These are phyloP conservation scores for Myrica gale DNA, from an alignment of 306 rosid genomes.

Conservation along the genomic window DNA sequence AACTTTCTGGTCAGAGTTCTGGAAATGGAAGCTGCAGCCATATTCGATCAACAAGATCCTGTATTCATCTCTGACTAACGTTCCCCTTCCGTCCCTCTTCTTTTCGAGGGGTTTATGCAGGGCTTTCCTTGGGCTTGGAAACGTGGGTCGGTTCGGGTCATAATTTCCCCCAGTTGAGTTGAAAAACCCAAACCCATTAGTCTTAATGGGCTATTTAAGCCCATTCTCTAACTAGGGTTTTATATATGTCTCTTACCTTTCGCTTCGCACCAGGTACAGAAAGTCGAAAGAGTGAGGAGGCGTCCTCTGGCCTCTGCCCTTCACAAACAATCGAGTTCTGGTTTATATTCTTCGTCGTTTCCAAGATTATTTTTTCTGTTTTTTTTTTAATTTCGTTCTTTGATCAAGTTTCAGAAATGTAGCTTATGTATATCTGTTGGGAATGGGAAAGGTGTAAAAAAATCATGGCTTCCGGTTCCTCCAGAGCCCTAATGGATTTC, in stretches of 20 bases:
- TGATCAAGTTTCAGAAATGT: too few species aligned
- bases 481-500: conserved; percentile 55
- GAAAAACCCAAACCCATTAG: too few species aligned
- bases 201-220: neutral
- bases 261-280: too few species aligned
- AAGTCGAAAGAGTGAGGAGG: too few species aligned
- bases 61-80: neutral
- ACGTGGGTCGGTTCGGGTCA: neutral
- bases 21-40: conserved; percentile 46
- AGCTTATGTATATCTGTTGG: too few species aligned
- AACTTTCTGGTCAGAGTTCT: conserved; percentile 40
- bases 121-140: neutral
- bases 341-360: too few species aligned
- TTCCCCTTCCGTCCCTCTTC: neutral
- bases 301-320: too few species aligned
- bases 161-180: too few species aligned
- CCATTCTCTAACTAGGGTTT: neutral
- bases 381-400: too few species aligned
- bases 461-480: conserved; percentile 37
- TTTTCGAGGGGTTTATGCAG: conserved; percentile 38
- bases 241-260: too few species aligned
- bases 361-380: too few species aligned
- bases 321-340: too few species aligned
- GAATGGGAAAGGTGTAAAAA: neutral
- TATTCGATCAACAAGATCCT: conserved; percentile 20